These are phyloP conservation scores for Amanita pseudoporphyria DNA, from an alignment of 768 basidiomycete genomes.

Conservation along the genomic window DNA sequence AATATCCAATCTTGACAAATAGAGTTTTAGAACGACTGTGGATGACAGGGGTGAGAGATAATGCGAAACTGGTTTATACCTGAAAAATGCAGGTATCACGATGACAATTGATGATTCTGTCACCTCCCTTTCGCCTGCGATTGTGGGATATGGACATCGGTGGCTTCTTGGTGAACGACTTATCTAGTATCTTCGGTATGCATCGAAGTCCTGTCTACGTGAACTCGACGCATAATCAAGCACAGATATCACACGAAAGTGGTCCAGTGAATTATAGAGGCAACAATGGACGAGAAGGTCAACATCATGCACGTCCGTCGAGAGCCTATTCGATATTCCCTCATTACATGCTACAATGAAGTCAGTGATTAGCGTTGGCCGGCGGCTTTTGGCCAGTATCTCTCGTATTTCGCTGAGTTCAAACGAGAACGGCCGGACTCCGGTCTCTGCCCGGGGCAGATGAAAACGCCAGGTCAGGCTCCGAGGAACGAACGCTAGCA, in stretches of 20 bases:
- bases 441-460: constrained; percentile 1
- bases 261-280: too few species aligned
- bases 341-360: not conserved
- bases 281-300: too few species aligned
- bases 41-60: constrained; percentile 24
- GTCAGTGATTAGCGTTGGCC: not conserved
- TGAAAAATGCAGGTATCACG: constrained; percentile 11
- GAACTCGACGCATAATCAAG: not conserved
- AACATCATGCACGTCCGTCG: not conserved
- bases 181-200: not conserved
- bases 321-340: not conserved
- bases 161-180: not conserved
- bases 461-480: constrained; percentile 1
- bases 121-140: not conserved
- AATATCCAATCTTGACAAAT: constrained; percentile 25
- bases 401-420: not conserved
- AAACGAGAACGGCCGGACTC: not conserved
- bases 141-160: not conserved
- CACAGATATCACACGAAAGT: too few species aligned
- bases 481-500: not conserved
- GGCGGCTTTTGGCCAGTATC: not conserved
- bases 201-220: not conserved
- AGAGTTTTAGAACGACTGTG: constrained; percentile 40
- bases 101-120: not conserved
- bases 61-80: constrained; percentile 25